Evolutionary conservation across 352 stramenopile genomes (phyloP).

Genomic region (Thraustotheca clavata): DNA sequence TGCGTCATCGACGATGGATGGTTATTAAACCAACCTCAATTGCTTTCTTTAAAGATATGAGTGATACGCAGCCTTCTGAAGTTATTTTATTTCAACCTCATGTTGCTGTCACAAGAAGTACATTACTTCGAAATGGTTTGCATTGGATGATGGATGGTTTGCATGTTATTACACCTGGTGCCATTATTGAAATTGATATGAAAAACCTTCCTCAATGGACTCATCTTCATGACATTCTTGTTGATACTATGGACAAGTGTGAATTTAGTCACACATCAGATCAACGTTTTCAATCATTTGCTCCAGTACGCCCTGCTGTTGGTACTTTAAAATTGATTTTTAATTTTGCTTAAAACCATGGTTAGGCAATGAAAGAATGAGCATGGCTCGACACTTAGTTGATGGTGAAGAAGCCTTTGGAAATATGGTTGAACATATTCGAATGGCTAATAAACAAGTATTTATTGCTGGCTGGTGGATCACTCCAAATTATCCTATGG

Average conservation of each 20-base stretch:
- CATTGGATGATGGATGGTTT: constrained; percentile 21
- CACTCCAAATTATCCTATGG: constrained; percentile 25
- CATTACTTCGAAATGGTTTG: constrained; percentile 8
- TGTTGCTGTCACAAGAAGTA: constrained; percentile 7
- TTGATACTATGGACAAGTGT: not conserved
- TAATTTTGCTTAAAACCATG: not conserved
- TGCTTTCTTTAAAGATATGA: constrained; percentile 17
- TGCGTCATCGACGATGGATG: constrained; percentile 18
- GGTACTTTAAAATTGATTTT: constrained; percentile 1
- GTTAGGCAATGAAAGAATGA: not conserved
- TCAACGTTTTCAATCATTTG: constrained; percentile 10
- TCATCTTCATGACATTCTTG: not conserved
- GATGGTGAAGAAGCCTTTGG: constrained; percentile 24
- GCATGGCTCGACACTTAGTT: constrained; percentile 16
- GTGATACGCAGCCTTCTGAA: not conserved
- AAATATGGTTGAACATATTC: constrained; percentile 25
- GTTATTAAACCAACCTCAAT: constrained; percentile 20
- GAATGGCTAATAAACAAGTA: constrained; percentile 26
- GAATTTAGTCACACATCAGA: not conserved
- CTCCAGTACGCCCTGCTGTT: constrained; percentile 1
- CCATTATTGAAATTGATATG: constrained; percentile 16
- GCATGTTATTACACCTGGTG: constrained; percentile 5
- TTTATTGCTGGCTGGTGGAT: constrained; percentile 47
- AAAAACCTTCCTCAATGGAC: not conserved
- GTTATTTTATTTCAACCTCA: constrained; percentile 16